Percentiles rank a stretch among this genome's conserved stretches.
Evolutionary conservation across 2,329 filamentous ascomycete species (phyloP).

Genomic region (Fusarium pseudonygamai): DNA sequence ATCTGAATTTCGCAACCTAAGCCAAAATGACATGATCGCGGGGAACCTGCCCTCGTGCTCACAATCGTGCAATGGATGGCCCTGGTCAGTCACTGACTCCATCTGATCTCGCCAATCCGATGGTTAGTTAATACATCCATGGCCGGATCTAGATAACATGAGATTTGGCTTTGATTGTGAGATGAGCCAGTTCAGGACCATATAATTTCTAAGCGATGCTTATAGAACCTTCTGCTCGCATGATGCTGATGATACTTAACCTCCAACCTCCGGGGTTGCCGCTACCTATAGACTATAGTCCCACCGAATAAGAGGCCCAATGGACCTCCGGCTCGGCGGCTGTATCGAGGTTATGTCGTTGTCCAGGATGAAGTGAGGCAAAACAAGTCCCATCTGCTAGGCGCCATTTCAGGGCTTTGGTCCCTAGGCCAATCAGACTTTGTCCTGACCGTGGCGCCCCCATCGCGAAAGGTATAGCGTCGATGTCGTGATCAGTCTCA

Average conservation of each 20-base stretch:
- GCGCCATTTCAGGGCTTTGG: slow-evolving; percentile 35
- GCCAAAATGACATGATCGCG: slow-evolving; percentile 41
- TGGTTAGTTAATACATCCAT: not conserved
- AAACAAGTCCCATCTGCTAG: slow-evolving; percentile 39
- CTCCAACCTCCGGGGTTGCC: slow-evolving; percentile 19
- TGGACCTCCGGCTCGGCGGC: slow-evolving; percentile 42
- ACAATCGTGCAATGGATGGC: slow-evolving; percentile 10
- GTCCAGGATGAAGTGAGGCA: slow-evolving; percentile 38
- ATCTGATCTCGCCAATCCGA: slow-evolving; percentile 3
- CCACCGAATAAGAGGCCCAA: slow-evolving; percentile 15
- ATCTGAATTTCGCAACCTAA: slow-evolving; percentile 32
- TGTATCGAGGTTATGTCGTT: slow-evolving; percentile 30
- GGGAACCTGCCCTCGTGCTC: slow-evolving; percentile 37
- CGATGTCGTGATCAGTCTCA: slow-evolving; percentile 62
- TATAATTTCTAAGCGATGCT: slow-evolving; percentile 23
- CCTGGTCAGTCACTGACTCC: not conserved
- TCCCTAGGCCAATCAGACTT: slow-evolving; percentile 49
- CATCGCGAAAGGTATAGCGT: slow-evolving; percentile 61
- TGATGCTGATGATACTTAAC: not conserved
- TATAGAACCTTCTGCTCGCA: not conserved
- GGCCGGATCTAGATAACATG: slow-evolving; percentile 12
- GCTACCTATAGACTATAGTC: slow-evolving; percentile 3
- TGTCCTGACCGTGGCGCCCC: slow-evolving; percentile 32
- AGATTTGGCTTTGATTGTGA: slow-evolving; percentile 21
- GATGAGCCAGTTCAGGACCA: slow-evolving; percentile 7